A percentile compares a stretch with the other conserved stretches of the same genome.
Conservation (phyloP, 169 alveolate species). For the Plasmodium gaboni region DNA sequence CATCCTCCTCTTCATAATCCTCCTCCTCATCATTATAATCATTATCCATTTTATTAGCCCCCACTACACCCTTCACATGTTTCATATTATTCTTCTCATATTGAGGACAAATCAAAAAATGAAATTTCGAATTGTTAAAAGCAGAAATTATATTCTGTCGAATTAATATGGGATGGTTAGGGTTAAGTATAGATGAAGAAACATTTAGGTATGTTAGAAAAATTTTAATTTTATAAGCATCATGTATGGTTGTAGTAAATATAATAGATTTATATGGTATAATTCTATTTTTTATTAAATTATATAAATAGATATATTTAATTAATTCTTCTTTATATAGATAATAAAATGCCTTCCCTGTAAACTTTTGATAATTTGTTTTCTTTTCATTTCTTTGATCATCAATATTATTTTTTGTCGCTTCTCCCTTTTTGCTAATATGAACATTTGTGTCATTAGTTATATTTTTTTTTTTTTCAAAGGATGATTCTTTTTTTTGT, state of each 20-base stretch:
- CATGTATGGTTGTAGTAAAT: conserved; percentile 32
- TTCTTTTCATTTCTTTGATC: neutral
- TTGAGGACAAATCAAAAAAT: conserved; percentile 67
- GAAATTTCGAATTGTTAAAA: conserved; percentile 37
- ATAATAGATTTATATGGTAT: conserved; percentile 37
- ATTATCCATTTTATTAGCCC: neutral
- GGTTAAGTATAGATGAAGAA: conserved; percentile 46
- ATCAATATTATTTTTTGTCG: neutral
- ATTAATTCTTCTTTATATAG: conserved; percentile 38
- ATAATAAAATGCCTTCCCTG: conserved; percentile 52
- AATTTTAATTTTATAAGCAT: conserved; percentile 56
- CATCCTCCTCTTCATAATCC: neutral
- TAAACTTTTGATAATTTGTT: conserved; percentile 3
- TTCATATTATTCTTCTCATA: conserved; percentile 23
- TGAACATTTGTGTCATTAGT: neutral
- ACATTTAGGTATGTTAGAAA: conserved; percentile 51
- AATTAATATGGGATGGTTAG: conserved; percentile 46
- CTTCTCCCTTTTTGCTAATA: no score
- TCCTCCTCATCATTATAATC: neutral
- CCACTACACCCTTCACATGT: neutral
- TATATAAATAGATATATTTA: conserved; percentile 44
- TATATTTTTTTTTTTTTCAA: neutral
- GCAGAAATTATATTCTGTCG: conserved; percentile 38
- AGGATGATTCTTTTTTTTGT: neutral
- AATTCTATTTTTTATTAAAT: conserved; percentile 26